phyloP scores from a whole-genome alignment of 495 filamentous ascomycete genomes.

The Penicillium fimorum region DNA sequence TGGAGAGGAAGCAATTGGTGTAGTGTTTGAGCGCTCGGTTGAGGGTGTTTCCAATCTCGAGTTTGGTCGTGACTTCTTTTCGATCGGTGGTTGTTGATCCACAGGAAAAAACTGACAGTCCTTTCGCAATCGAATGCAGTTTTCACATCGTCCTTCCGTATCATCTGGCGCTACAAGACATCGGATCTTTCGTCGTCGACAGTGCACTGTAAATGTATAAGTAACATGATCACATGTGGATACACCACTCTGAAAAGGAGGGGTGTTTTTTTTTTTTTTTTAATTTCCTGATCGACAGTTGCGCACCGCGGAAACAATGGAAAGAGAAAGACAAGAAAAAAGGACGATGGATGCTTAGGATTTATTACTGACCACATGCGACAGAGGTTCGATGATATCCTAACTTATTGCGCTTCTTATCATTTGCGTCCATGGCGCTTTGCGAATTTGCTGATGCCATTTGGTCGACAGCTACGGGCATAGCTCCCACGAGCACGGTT shows the following conservation, averaged over 20 bases:
- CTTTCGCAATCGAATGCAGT: conserved; percentile 95
- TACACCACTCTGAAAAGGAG: not conserved
- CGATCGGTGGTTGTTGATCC: conserved; percentile 70
- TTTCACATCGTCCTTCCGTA: conserved; percentile 79
- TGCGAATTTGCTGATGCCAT: conserved; percentile 67
- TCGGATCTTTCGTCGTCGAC: conserved; percentile 91
- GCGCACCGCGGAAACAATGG: not conserved
- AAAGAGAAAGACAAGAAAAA: not conserved
- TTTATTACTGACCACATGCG: conserved; percentile 80
- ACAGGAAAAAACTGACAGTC: conserved; percentile 94
- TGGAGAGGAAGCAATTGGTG: conserved; percentile 44
- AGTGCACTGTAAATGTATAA: conserved; percentile 65
- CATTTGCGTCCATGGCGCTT: conserved; percentile 50
- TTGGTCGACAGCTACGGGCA: conserved; percentile 53
- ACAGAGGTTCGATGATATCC: conserved; percentile 97
- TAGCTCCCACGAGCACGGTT: conserved; percentile 35
- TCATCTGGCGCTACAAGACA: conserved; percentile 82
- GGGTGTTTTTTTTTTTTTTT: not conserved
- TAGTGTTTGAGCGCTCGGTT: conserved; percentile 42
- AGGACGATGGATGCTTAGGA: not conserved
- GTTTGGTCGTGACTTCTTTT: conserved; percentile 49
- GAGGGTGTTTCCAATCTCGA: conserved; percentile 45
- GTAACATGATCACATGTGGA: conserved; percentile 8
- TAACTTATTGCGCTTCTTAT: conserved; percentile 93
- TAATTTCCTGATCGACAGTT: not conserved